Evolutionary conservation across 202 grass and related monocot species (phyloP).

Genomic region (Setaria italica): DNA sequence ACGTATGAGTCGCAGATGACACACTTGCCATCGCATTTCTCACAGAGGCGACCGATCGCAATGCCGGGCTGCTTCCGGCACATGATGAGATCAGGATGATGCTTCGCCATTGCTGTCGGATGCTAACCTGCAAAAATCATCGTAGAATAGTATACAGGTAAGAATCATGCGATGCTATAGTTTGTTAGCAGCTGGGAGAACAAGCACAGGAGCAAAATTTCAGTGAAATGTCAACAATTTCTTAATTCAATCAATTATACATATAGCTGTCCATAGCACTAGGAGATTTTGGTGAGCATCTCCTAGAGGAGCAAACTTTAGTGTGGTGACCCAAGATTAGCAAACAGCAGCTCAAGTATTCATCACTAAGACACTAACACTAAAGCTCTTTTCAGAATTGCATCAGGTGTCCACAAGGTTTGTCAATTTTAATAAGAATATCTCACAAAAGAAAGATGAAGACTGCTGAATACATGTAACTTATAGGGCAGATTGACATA

Average conservation of each 20-base stretch:
- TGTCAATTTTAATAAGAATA: background rate
- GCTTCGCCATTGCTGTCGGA: slow-evolving; percentile 66
- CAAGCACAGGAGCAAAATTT: background rate
- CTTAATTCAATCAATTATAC: background rate
- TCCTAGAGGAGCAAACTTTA: background rate
- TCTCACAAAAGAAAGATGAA: background rate
- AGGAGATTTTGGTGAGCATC: background rate
- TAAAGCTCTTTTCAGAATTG: background rate
- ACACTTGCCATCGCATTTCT: slow-evolving; percentile 83
- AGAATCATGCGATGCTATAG: background rate
- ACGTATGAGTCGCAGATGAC: slow-evolving; percentile 83
- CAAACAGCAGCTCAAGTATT: background rate
- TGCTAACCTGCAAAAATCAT: slow-evolving; percentile 43
- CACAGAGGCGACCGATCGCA: slow-evolving; percentile 71
- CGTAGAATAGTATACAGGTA: background rate
- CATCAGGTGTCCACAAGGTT: background rate
- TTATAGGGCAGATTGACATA: background rate
- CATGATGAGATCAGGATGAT: slow-evolving; percentile 93
- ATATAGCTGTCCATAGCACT: background rate
- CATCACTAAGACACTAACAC: background rate
- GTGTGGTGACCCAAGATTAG: slow-evolving; percentile 2
- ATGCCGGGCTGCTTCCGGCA: slow-evolving; percentile 86
- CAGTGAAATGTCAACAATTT: background rate
- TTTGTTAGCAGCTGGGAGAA: background rate
- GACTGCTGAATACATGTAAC: background rate